Conservation (phyloP, 2,329 filamentous ascomycete species). For the Fusarium guadeloupense region DNA sequence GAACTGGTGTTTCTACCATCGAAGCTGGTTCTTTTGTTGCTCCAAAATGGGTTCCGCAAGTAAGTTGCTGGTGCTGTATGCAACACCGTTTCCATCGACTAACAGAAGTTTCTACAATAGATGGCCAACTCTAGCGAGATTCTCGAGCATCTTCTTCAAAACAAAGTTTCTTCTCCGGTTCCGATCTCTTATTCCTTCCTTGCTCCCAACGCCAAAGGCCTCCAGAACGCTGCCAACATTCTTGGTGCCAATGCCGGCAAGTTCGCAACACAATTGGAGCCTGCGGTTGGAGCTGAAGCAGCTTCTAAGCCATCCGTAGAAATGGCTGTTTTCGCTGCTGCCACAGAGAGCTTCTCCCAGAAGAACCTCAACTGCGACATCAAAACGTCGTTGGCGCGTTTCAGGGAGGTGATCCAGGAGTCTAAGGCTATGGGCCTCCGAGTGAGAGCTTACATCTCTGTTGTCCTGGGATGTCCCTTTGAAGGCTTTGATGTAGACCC, state of each 20-base stretch:
- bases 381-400: constrained; percentile 74
- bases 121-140: constrained; percentile 84
- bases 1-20: constrained; percentile 75
- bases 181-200: constrained; percentile 82
- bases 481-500: constrained; percentile 72
- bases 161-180: constrained; percentile 61
- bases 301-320: constrained; percentile 65
- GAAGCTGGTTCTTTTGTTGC: constrained; percentile 86
- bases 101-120: constrained; percentile 51
- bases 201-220: constrained; percentile 78
- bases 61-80: constrained; percentile 47
- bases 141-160: constrained; percentile 71
- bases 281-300: constrained; percentile 49
- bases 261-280: constrained; percentile 62
- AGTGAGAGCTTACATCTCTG: constrained; percentile 82
- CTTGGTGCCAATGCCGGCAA: constrained; percentile 61
- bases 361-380: constrained; percentile 87
- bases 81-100: constrained; percentile 6
- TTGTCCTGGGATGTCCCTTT: constrained; percentile 83
- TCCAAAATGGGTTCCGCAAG: constrained; percentile 86
- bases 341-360: constrained; percentile 81
- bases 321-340: constrained; percentile 82
- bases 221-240: constrained; percentile 68
- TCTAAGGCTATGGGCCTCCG: constrained; percentile 72
- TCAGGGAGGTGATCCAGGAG: constrained; percentile 73